Percentiles rank a stretch among this genome's conserved stretches.
phyloP scores from a whole-genome alignment of 148 eudicot genomes.

The Diospyros lotus region DNA sequence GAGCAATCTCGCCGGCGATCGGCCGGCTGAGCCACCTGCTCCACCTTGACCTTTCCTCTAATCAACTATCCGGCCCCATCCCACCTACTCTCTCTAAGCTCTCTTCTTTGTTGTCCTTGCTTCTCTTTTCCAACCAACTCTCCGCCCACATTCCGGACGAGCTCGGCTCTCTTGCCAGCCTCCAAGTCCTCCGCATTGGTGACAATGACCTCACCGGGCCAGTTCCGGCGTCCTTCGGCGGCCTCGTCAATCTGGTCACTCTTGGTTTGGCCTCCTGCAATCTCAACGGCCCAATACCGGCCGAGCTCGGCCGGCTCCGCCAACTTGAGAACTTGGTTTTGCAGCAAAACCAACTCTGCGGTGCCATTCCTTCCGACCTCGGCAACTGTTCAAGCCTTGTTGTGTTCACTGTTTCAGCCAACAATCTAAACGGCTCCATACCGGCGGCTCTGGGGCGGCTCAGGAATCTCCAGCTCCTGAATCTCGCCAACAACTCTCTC shows the following conservation, averaged over 20 bases:
- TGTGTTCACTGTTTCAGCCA: constrained; percentile 56
- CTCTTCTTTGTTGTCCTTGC: constrained; percentile 50
- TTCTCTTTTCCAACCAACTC: constrained; percentile 76
- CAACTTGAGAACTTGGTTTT: constrained; percentile 44
- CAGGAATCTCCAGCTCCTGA: constrained; percentile 44
- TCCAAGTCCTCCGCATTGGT: constrained; percentile 69
- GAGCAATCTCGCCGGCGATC: constrained; percentile 65
- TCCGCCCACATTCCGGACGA: constrained; percentile 66
- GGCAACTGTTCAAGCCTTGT: constrained; percentile 54
- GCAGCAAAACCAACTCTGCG: constrained; percentile 62
- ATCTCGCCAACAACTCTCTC: constrained; percentile 70
- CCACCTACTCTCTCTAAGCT: constrained; percentile 83
- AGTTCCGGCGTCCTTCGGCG: constrained; percentile 60
- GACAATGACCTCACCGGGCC: constrained; percentile 66
- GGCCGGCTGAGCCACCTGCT: constrained; percentile 49
- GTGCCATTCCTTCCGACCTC: constrained; percentile 60
- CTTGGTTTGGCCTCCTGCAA: constrained; percentile 84
- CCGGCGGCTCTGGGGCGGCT: constrained; percentile 51
- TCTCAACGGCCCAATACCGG: constrained; percentile 60
- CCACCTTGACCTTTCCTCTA: constrained; percentile 82
- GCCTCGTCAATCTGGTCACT: constrained; percentile 46
- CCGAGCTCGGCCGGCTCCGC: constrained; percentile 45
- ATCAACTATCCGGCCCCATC: constrained; percentile 73
- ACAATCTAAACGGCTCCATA: constrained; percentile 60
- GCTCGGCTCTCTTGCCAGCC: constrained; percentile 50